Evolutionary conservation across 2,329 filamentous ascomycete species (phyloP).

Genomic region (Arthrobotrys conoides): DNA sequence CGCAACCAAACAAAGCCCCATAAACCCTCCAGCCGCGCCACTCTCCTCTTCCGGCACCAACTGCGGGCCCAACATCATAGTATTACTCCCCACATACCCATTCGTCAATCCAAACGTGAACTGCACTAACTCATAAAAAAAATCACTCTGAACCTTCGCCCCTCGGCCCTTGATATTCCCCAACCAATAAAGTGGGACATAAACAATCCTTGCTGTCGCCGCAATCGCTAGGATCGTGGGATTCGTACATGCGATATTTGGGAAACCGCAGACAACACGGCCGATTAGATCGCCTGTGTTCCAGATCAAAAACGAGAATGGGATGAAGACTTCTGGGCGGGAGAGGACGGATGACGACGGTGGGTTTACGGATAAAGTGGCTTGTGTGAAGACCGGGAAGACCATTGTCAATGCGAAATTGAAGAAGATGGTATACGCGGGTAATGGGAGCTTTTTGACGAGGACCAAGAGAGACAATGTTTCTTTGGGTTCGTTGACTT

Average conservation of each 20-base stretch:
- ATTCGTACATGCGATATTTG: constrained; percentile 70
- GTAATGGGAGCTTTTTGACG: constrained; percentile 83
- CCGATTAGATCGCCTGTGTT: constrained; percentile 88
- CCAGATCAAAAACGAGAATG: constrained; percentile 92
- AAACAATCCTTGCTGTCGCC: constrained; percentile 76
- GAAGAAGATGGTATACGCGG: constrained; percentile 81
- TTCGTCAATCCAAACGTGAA: constrained; percentile 86
- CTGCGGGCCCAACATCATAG: constrained; percentile 90
- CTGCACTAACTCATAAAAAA: constrained; percentile 89
- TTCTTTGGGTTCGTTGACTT: constrained; percentile 66
- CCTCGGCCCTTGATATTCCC: constrained; percentile 88
- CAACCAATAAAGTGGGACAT: constrained; percentile 87
- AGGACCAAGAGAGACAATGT: constrained; percentile 76
- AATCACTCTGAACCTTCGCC: constrained; percentile 81
- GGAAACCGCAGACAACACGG: constrained; percentile 70
- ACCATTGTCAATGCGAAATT: constrained; percentile 92
- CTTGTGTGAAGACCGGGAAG: constrained; percentile 87
- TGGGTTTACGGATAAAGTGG: constrained; percentile 62
- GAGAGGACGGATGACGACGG: constrained; percentile 72
- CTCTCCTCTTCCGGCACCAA: constrained; percentile 86
- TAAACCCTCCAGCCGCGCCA: constrained; percentile 92
- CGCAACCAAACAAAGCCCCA: constrained; percentile 72
- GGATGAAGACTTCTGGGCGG: constrained; percentile 84
- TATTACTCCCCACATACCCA: constrained; percentile 86
- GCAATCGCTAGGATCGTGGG: constrained; percentile 72